Evolutionary conservation across 2,329 filamentous ascomycete species (phyloP), one percentile per base, ranked within the genome.

Genomic region (Pseudonectria foliicola): DNA sequence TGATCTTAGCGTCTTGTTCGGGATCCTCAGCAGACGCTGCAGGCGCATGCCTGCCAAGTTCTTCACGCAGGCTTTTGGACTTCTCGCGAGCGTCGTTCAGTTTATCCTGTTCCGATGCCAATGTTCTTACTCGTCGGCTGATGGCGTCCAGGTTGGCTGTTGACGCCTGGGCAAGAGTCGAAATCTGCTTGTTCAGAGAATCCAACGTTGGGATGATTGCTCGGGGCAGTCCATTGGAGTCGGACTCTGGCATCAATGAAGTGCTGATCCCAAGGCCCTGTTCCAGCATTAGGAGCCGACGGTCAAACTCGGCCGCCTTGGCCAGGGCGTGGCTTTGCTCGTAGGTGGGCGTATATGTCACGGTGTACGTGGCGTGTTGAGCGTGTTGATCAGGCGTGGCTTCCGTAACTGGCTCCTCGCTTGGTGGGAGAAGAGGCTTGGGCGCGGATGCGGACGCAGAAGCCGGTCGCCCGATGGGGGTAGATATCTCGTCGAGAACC

Each of bases 301-400:
- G 73, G 55, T 96, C 90, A 52, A 98, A 95, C 43, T 92, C 84
- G 15, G 89, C 85, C 6, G 86, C 82, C 58, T 88, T 85, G 24
- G 80, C 77, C 25, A 95, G 69, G 16, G 82, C 77, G 52, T 86
- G 82, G 27, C 70, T 80, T 53, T 82, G 72, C 48, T 81, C 75
- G 46, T 79, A 85, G 32, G 61, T 71, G 29, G 67, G 80, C 23
- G 76, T 71, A 47, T 82, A 82, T 21, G 75, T 80, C 31, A 82
- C 64, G 1, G 75, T 81, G 49, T 82, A 82, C 23, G 74, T 80
- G 25, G 73, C 62, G 12, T 56, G 58, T 35, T 52, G 36, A 33
- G 73, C 62, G 12, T 56, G 58, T 35, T 52, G 36, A 33, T 45
- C 39, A 28, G 27, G 18, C 4, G 43, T 43, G 27, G 44, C 43